phyloP scores from a whole-genome alignment of 148 eudicot genomes.

The Fagopyrum esculentum region DNA sequence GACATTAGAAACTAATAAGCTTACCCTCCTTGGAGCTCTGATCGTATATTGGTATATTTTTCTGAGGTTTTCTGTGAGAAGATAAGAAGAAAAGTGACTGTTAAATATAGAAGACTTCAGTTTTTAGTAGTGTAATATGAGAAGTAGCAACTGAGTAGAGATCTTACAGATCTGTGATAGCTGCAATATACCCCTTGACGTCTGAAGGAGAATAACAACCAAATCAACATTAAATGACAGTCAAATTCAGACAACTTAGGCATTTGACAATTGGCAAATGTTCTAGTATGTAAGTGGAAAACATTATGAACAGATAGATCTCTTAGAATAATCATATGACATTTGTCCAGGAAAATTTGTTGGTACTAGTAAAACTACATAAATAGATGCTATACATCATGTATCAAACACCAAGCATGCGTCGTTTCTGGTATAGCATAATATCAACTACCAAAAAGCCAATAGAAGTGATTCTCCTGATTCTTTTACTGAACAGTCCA shows the following conservation, averaged over 20 bases:
- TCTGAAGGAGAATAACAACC: constrained; percentile 34
- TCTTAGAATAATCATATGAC: neutral
- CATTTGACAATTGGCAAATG: neutral
- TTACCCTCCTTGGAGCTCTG: constrained; percentile 95
- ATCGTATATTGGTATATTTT: constrained; percentile 52
- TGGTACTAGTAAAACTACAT: neutral
- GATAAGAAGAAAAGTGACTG: neutral
- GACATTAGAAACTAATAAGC: constrained; percentile 17
- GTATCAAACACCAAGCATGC: neutral
- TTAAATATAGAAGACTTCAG: neutral
- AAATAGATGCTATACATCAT: neutral
- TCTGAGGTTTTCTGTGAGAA: constrained; percentile 55
- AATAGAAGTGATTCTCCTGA: neutral
- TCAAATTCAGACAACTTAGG: neutral
- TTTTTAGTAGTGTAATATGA: neutral
- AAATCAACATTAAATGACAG: neutral
- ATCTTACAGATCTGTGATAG: constrained; percentile 66
- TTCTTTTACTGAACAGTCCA: neutral
- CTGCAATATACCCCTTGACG: constrained; percentile 72
- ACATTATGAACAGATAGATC: neutral
- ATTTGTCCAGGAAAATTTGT: neutral
- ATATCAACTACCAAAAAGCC: neutral
- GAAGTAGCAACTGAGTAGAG: neutral
- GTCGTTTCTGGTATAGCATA: neutral
- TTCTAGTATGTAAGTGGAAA: neutral